These are phyloP conservation scores for Leishmania tropica DNA, from an alignment of 208 protist genomes.

Conservation along the genomic window DNA sequence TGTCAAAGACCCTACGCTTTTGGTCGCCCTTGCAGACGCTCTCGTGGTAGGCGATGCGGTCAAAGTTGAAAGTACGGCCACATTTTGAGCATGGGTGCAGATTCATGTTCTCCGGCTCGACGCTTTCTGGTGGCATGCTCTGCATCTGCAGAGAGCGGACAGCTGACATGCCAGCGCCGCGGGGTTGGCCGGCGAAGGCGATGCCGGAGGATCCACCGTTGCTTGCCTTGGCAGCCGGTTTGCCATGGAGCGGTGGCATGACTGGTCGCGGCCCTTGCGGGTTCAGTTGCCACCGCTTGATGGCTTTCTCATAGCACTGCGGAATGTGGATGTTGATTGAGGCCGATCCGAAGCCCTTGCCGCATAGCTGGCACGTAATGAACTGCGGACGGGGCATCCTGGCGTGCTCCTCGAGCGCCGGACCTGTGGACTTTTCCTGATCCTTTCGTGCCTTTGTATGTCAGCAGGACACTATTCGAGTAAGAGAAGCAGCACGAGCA, in stretches of 20 bases:
- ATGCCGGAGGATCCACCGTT: slow-evolving; percentile 2
- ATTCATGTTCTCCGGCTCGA: slow-evolving; percentile 42
- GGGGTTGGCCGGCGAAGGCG: slow-evolving; percentile 30
- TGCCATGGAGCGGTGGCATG: slow-evolving; percentile 52
- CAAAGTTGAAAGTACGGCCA: slow-evolving; percentile 84
- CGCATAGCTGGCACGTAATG: slow-evolving; percentile 79
- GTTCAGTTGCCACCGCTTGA: slow-evolving; percentile 83
- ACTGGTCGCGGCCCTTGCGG: slow-evolving; percentile 75
- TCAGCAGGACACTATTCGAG: not conserved
- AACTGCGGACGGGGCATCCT: slow-evolving; percentile 76
- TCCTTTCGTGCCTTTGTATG: not conserved
- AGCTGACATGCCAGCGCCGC: slow-evolving; percentile 51
- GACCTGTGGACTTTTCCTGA: not conserved
- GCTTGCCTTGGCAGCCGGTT: slow-evolving; percentile 1
- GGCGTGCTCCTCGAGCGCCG: not conserved
- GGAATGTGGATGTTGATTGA: slow-evolving; percentile 89
- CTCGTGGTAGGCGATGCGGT: slow-evolving; percentile 91
- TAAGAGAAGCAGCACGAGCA: not conserved
- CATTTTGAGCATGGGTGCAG: slow-evolving; percentile 89
- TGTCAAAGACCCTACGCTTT: slow-evolving; percentile 83
- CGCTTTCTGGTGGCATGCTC: slow-evolving; percentile 19
- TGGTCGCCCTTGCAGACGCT: slow-evolving; percentile 82
- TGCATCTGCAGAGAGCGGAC: slow-evolving; percentile 42
- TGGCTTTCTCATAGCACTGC: slow-evolving; percentile 89
- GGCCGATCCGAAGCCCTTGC: slow-evolving; percentile 78